phyloP scores from a whole-genome alignment of 2,329 filamentous ascomycete genomes.

The Boeremia exigua region DNA sequence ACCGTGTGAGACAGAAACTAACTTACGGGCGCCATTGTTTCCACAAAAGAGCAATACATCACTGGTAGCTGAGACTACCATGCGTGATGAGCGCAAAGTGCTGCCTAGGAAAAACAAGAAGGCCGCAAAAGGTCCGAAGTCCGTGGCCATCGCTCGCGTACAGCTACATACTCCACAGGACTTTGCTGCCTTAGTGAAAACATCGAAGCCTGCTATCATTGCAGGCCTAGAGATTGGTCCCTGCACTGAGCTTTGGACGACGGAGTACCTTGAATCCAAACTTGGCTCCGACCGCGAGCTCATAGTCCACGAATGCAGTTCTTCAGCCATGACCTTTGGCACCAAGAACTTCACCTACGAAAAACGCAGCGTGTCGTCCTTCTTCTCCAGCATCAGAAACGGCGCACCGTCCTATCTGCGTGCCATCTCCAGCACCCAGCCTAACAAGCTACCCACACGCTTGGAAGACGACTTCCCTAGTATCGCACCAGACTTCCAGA shows the following conservation, averaged over 20 bases:
- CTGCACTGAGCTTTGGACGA: conserved; percentile 72
- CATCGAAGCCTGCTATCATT: conserved; percentile 69
- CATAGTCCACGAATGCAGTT: conserved; percentile 73
- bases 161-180: conserved; percentile 59
- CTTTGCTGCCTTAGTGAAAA: conserved; percentile 66
- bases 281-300: conserved; percentile 59
- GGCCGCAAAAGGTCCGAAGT: conserved; percentile 10
- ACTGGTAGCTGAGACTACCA: conserved; percentile 12
- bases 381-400: conserved; percentile 63
- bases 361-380: conserved; percentile 69
- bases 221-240: conserved; percentile 69
- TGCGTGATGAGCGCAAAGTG: conserved; percentile 17
- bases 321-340: conserved; percentile 77
- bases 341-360: conserved; percentile 82
- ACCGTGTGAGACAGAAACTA: conserved; percentile 16
- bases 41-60: conserved; percentile 20
- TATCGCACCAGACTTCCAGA: conserved; percentile 71
- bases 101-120: conserved; percentile 20
- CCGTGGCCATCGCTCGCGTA: conserved; percentile 58
- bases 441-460: conserved; percentile 72
- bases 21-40: conserved; percentile 25
- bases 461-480: conserved; percentile 73
- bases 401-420: conserved; percentile 78
- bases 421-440: conserved; percentile 72
- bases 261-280: conserved; percentile 68